phyloP scores from a whole-genome alignment of 768 basidiomycete species.

The Pseudohyphozyma bogoriensis region DNA sequence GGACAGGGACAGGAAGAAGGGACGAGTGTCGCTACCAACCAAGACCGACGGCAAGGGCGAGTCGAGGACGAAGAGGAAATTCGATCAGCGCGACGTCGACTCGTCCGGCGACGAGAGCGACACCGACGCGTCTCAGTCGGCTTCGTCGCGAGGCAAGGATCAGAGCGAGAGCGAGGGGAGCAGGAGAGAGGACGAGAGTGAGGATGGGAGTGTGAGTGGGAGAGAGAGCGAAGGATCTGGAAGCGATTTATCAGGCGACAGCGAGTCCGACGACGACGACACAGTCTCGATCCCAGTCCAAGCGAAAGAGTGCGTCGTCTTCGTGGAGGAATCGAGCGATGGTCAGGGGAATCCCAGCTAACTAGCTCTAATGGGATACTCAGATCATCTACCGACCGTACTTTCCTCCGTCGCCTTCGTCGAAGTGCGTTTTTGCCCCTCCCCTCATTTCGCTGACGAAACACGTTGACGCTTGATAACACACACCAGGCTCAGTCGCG shows the following conservation, averaged over 20 bases:
- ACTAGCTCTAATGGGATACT: not conserved
- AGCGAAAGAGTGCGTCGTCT: not conserved
- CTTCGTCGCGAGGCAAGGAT: not conserved
- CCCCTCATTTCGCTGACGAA: too few species aligned
- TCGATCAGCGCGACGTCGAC: too few species aligned
- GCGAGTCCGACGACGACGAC: not conserved
- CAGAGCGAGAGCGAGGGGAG: not conserved
- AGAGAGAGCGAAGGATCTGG: not conserved
- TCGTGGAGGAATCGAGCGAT: too few species aligned
- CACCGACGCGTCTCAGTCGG: constrained; percentile 2
- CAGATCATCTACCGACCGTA: not conserved
- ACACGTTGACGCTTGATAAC: too few species aligned
- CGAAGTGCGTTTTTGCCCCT: not conserved
- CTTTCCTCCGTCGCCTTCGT: not conserved
- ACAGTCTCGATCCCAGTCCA: not conserved
- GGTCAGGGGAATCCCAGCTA: not conserved
- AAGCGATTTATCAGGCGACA: not conserved
- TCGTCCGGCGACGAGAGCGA: too few species aligned
- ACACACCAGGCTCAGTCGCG: not conserved
- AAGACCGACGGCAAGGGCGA: not conserved
- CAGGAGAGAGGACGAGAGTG: not conserved
- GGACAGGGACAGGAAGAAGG: not conserved
- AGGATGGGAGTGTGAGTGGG: not conserved
- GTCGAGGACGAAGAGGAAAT: not conserved
- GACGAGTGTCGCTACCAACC: not conserved